phyloP scores from a whole-genome alignment of 1,284 basidiomycete species.

The Termitomyces sp. region DNA sequence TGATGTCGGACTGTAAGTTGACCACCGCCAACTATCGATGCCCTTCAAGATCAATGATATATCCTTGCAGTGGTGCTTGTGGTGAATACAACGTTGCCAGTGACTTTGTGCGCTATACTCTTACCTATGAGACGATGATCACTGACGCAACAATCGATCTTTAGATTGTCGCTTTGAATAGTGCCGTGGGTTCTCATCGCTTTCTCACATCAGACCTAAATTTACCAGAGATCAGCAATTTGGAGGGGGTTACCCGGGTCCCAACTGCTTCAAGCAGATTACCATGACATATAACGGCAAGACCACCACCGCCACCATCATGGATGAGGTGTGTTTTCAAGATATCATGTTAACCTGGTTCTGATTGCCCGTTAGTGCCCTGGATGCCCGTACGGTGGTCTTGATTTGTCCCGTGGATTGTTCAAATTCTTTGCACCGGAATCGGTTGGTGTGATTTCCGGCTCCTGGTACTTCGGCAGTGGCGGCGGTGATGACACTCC shows the following conservation, averaged over 20 bases:
- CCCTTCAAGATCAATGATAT: background rate
- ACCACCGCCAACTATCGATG: background rate
- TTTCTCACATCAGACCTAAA: constrained; percentile 5
- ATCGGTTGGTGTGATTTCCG: constrained; percentile 47
- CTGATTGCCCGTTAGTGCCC: constrained; percentile 42
- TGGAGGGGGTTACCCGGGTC: constrained; percentile 51
- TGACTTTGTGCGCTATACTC: constrained; percentile 31
- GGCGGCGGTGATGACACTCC: constrained; percentile 48
- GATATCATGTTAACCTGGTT: background rate
- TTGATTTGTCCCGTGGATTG: constrained; percentile 71
- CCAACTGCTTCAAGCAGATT: constrained; percentile 58
- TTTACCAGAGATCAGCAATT: constrained; percentile 33
- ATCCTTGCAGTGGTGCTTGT: constrained; percentile 35
- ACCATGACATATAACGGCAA: constrained; percentile 64
- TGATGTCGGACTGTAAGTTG: constrained; percentile 48
- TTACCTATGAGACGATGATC: background rate
- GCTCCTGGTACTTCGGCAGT: constrained; percentile 57
- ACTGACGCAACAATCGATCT: constrained; percentile 1
- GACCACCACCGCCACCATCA: constrained; percentile 57
- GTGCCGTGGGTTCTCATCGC: constrained; percentile 26
- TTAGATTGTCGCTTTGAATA: constrained; percentile 35
- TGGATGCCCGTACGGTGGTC: constrained; percentile 60
- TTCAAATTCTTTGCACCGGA: constrained; percentile 54
- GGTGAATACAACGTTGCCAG: constrained; percentile 27
- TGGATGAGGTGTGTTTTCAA: constrained; percentile 52